These are phyloP conservation scores for Colletotrichum spaethianum DNA, from an alignment of 2,329 filamentous ascomycete genomes.

Conservation along the genomic window DNA sequence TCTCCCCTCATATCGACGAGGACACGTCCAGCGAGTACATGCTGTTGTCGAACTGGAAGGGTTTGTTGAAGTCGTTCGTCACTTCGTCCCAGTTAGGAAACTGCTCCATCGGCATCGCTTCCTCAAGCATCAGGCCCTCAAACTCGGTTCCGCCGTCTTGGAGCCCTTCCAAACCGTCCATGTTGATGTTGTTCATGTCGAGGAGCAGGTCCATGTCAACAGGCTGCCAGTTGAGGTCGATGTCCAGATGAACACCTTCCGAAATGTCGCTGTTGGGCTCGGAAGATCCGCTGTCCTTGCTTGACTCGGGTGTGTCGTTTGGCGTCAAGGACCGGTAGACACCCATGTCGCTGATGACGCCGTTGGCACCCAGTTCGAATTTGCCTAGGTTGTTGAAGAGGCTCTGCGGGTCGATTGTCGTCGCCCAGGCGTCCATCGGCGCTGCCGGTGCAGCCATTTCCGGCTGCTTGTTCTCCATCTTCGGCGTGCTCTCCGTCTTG, in stretches of 20 bases:
- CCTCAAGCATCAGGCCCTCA: conserved; percentile 43
- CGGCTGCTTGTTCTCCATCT: conserved; percentile 47
- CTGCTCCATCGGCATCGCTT: conserved; percentile 37
- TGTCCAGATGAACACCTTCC: conserved; percentile 67
- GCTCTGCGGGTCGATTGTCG: conserved; percentile 57
- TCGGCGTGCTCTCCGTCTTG: conserved; percentile 47
- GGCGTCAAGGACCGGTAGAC: conserved; percentile 70
- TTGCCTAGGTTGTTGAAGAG: conserved; percentile 58
- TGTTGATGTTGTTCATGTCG: conserved; percentile 57
- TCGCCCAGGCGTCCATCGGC: conserved; percentile 52
- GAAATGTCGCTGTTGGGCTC: conserved; percentile 75
- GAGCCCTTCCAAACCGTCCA: conserved; percentile 47
- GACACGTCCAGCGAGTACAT: conserved; percentile 52
- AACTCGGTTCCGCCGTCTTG: conserved; percentile 40
- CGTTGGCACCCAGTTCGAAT: conserved; percentile 59
- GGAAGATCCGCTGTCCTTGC: conserved; percentile 71
- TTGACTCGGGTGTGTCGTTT: conserved; percentile 76
- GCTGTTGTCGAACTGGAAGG: conserved; percentile 65
- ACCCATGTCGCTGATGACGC: conserved; percentile 66
- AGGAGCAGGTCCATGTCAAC: conserved; percentile 62
- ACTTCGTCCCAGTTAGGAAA: conserved; percentile 65
- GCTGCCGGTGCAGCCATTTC: conserved; percentile 46
- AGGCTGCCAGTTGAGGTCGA: conserved; percentile 66
- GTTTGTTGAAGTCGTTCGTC: conserved; percentile 64
- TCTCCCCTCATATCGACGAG: conserved; percentile 31